Evolutionary conservation across 2,329 filamentous ascomycete species (phyloP), one percentile per base, ranked within the genome.

Genomic region (Sclerotinia subarctica): DNA sequence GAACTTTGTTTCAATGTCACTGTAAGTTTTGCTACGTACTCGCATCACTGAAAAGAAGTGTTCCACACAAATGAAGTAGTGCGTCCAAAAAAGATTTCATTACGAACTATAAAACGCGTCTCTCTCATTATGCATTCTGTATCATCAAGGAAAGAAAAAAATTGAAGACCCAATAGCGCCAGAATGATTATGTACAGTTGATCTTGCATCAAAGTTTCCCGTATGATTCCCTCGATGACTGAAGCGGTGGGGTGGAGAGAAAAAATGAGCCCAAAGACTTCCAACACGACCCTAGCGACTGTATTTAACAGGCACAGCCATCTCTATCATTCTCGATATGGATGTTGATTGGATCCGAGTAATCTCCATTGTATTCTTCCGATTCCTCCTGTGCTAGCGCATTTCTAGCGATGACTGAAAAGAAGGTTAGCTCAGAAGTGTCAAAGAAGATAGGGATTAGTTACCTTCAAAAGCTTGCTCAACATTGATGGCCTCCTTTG

Each of bases 401-500:
- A 78, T 97, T 97, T 77, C 94, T 89, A 73, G 95, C 95, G 79
- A 99, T 99, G 59, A 97, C 95, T 97, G 72, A 21, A 57, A 7
- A 57, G 42, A 29, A 54, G 17, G 44, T 72, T 52, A 70, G 58
- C 24, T 66, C 24, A 29, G 52, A 26, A 47, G 51, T 52, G 11
- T 29, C 8, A 24, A 3, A 64, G 35, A 64, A 56, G 38, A 65
- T 52, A 11, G 13, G 11, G 59, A 47, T 11, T 49, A 19, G 49
- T 35, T 77, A 87, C 85, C 84, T 78, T 88, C 85, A 73, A 92
- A 92, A 57, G 90, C 90, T 78, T 92, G 93, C 81, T 99, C 95
- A 54, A 99, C 95, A 78, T 99, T 99, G 81, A 97, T 91, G 70
- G 94, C 95, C 80, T 99, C 95, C 84, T 99, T 99, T 70, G 95